Percentiles rank a stretch among this genome's conserved stretches.
Conservation (phyloP, 768 basidiomycete genomes). For the Thelephora aurantiotincta region DNA sequence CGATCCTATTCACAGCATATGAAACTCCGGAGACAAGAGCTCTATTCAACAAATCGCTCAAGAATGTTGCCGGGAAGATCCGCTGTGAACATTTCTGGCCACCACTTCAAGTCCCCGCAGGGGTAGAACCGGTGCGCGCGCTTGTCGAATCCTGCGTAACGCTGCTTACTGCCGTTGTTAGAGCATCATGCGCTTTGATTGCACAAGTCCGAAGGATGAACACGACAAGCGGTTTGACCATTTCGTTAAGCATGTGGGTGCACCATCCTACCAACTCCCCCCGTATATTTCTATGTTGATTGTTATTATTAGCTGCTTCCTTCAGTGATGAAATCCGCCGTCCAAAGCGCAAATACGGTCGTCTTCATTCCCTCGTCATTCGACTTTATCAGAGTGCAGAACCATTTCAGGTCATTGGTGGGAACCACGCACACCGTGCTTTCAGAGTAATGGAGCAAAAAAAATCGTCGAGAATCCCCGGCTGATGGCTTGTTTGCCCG, state of each 20-base stretch:
- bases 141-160: background rate
- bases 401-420: slow-evolving; percentile 63
- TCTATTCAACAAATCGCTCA: slow-evolving; percentile 59
- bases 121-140: slow-evolving; percentile 59
- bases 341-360: slow-evolving; percentile 78
- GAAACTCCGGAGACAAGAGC: slow-evolving; percentile 82
- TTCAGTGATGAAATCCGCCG: slow-evolving; percentile 75
- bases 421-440: slow-evolving; percentile 68
- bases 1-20: slow-evolving; percentile 73
- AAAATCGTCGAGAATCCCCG: background rate
- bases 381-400: slow-evolving; percentile 87
- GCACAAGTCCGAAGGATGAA: slow-evolving; percentile 56
- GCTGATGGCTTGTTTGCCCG: slow-evolving; percentile 1
- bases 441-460: slow-evolving; percentile 54
- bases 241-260: slow-evolving; percentile 70
- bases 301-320: slow-evolving; percentile 54
- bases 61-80: slow-evolving; percentile 78
- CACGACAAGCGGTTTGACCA: slow-evolving; percentile 75
- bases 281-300: background rate
- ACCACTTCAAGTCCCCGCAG: slow-evolving; percentile 68
- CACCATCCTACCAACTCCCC: background rate
- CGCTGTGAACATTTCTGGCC: slow-evolving; percentile 54
- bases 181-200: slow-evolving; percentile 68
- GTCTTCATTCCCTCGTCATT: slow-evolving; percentile 92
- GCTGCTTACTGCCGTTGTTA: slow-evolving; percentile 15